Percentiles rank a stretch among this genome's conserved stretches.
Evolutionary conservation across 2,329 filamentous ascomycete genomes (phyloP).

Genomic region (Cercospora janseana): DNA sequence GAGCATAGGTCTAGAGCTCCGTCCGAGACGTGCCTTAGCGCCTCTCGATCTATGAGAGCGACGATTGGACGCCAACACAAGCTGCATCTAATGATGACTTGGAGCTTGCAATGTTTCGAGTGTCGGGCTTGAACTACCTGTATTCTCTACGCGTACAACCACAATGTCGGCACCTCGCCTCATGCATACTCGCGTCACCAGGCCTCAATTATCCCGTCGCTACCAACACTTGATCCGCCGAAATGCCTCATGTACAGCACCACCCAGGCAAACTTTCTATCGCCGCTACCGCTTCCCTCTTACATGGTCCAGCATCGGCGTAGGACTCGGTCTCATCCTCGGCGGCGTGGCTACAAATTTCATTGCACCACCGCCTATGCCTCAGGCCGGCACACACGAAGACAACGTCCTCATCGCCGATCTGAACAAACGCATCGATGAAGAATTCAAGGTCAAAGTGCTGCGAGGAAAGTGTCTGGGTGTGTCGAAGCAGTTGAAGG

Average conservation of each 20-base stretch:
- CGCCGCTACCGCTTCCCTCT: conserved; percentile 16
- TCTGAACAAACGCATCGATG: conserved; percentile 46
- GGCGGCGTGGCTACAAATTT: conserved; percentile 45
- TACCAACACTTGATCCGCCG: conserved; percentile 24
- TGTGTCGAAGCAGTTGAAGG: conserved; percentile 36
- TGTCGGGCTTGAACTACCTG: no score
- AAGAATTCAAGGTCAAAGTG: conserved; percentile 51
- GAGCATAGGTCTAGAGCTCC: no score
- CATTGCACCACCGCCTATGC: conserved; percentile 47
- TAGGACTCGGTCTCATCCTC: conserved; percentile 28
- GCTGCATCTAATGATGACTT: no score
- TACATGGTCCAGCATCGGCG: conserved; percentile 38
- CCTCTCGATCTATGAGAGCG: no score
- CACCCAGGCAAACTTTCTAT: conserved; percentile 7
- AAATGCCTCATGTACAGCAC: background rate
- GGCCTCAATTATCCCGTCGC: conserved; percentile 32
- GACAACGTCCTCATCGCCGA: conserved; percentile 45
- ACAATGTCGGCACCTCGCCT: conserved; percentile 8
- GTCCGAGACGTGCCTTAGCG: no score
- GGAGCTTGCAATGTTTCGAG: conserved; percentile 5
- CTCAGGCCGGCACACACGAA: conserved; percentile 41
- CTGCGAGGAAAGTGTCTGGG: conserved; percentile 46
- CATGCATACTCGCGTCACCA: conserved; percentile 6
- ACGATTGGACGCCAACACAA: no score
- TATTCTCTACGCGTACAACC: background rate